Conservation (phyloP, 805 yeast genomes). For the Ogataea parapolymorpha region DNA sequence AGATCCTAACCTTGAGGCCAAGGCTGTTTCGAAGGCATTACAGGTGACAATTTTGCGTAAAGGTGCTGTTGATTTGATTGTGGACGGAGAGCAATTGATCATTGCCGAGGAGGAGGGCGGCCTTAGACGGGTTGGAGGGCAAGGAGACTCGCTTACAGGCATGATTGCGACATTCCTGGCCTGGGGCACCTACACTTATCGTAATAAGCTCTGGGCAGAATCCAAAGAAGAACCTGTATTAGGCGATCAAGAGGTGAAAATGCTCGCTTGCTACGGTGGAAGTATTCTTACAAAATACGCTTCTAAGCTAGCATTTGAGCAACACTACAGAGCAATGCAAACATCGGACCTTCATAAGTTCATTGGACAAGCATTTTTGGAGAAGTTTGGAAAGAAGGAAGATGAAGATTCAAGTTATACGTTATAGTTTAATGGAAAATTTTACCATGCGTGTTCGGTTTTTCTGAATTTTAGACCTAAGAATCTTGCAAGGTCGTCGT, state of each 20-base stretch:
- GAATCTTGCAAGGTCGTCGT: slow-evolving; percentile 64
- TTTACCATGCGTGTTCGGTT: slow-evolving; percentile 45
- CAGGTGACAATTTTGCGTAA: slow-evolving; percentile 68
- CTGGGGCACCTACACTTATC: slow-evolving; percentile 71
- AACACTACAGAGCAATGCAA: slow-evolving; percentile 74
- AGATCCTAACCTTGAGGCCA: slow-evolving; percentile 21
- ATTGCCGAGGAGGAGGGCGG: slow-evolving; percentile 57
- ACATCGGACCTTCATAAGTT: slow-evolving; percentile 75
- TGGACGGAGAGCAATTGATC: slow-evolving; percentile 43
- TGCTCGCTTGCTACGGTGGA: slow-evolving; percentile 71
- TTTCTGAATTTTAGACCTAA: slow-evolving; percentile 61
- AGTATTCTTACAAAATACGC: slow-evolving; percentile 64
- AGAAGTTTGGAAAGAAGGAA: slow-evolving; percentile 15
- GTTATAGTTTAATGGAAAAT: background rate
- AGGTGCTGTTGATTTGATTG: slow-evolving; percentile 66
- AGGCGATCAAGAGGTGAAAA: slow-evolving; percentile 29
- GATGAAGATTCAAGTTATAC: background rate
- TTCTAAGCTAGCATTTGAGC: slow-evolving; percentile 58
- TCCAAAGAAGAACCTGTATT: slow-evolving; percentile 33
- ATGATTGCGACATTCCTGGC: slow-evolving; percentile 76
- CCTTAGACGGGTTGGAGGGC: slow-evolving; percentile 86
- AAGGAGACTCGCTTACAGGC: slow-evolving; percentile 92
- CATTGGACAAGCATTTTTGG: slow-evolving; percentile 58
- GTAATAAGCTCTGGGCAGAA: slow-evolving; percentile 55
- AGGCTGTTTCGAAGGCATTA: slow-evolving; percentile 44